phyloP scores from a whole-genome alignment of 2,329 filamentous ascomycete genomes.

The Ramichloridium luteum region DNA sequence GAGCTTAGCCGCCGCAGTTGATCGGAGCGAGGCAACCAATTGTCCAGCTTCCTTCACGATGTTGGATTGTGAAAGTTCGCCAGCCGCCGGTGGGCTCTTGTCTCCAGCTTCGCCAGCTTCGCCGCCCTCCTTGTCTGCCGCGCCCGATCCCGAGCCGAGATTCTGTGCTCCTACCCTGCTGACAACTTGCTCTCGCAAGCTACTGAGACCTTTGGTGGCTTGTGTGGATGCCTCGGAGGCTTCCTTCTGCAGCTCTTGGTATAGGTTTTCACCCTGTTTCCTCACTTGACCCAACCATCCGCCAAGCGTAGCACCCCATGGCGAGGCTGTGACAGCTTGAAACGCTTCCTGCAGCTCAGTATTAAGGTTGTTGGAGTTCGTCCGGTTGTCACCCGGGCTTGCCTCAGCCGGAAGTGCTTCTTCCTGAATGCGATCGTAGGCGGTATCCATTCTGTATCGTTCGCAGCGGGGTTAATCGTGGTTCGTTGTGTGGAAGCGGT shows the following conservation, averaged over 20 bases:
- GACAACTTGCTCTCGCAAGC: constrained; percentile 38
- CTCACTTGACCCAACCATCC: constrained; percentile 85
- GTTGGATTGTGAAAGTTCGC: too few species aligned
- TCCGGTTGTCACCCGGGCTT: constrained; percentile 14
- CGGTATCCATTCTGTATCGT: constrained; percentile 99
- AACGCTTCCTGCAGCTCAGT: constrained; percentile 90
- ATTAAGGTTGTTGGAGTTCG: constrained; percentile 48
- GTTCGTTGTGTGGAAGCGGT: too few species aligned
- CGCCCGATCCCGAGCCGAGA: not conserved
- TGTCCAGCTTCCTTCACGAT: constrained; percentile 46
- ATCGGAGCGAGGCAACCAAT: constrained; percentile 58
- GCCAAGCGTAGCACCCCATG: constrained; percentile 80
- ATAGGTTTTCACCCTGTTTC: constrained; percentile 81
- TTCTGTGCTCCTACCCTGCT: constrained; percentile 12
- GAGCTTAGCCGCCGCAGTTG: constrained; percentile 40
- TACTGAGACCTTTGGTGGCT: constrained; percentile 68
- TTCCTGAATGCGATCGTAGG: constrained; percentile 93
- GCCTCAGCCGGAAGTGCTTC: constrained; percentile 48
- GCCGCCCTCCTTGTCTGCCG: constrained; percentile 5
- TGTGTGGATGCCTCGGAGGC: constrained; percentile 56
- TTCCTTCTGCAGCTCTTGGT: constrained; percentile 72
- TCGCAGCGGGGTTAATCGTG: too few species aligned
- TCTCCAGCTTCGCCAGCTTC: constrained; percentile 22
- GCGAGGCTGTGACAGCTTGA: constrained; percentile 78
- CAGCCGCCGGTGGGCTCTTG: constrained; percentile 32